Evolutionary conservation across 768 basidiomycete species (phyloP), one percentile per base, ranked within the genome.

Genomic region (Leccinum boreale): DNA sequence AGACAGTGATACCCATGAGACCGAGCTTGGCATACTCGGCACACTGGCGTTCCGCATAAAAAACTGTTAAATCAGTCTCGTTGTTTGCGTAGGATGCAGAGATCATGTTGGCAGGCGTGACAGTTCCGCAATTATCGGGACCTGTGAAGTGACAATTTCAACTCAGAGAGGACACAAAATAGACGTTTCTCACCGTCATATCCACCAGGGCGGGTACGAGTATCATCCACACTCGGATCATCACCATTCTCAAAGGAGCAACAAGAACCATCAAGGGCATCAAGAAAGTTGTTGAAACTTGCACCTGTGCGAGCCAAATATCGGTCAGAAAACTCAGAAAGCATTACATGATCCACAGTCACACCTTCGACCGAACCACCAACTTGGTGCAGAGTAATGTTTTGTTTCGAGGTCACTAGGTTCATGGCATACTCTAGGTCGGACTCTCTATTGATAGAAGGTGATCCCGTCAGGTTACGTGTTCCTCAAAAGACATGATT

Each of bases 361-460:
- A n/a, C n/a, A n/a, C n/a, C n/a, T n/a, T n/a, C n/a, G n/a, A n/a
- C n/a, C n/a, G n/a, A n/a, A n/a, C n/a, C n/a, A n/a, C n/a, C n/a
- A n/a, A n/a, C n/a, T n/a, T n/a, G n/a, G n/a, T n/a, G n/a, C n/a
- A n/a, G n/a, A 17, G 70, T 73, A 23, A 79, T 46, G 0, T 67
- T 64, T 61, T 76, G 78, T 36, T 64, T 69, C 12, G 63, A 58
- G 0, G 72, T 74, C 6, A 73, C 69, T 51, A 82, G 72, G 7
- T 79, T 78, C 63, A 90, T 82, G 12, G 76, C 82, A 53, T 87
- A 90, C 69, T 90, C 89, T 5, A 91, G 79, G 64, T 86, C 78
- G 26, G 87, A 85, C 75, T 89, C 89, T 19, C 78, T 83, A 51
- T 87, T 85, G 45, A 66, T 62, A 12, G 46, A 46, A 50, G 78